These are phyloP conservation scores for Botrytis byssoidea DNA, from an alignment of 2,329 filamentous ascomycete genomes.

Conservation along the genomic window DNA sequence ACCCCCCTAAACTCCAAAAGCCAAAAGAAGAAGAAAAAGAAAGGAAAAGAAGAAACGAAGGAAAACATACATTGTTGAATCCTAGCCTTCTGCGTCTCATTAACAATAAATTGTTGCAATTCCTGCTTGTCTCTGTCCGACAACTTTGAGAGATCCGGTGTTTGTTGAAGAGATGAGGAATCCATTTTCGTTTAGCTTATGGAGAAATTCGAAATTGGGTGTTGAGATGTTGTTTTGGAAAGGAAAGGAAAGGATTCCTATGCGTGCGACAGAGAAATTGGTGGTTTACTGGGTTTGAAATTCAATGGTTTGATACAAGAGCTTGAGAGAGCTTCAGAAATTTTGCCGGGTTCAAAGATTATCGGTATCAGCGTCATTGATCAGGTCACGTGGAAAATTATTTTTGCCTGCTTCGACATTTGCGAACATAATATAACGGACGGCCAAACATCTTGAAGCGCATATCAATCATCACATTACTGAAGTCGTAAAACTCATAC, in stretches of 20 bases:
- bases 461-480: neutral
- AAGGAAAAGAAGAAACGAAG: neutral
- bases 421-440: neutral
- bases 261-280: neutral
- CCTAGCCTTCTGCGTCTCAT: slow-evolving; percentile 81
- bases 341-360: slow-evolving; percentile 1
- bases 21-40: neutral
- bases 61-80: slow-evolving; percentile 50
- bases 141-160: slow-evolving; percentile 66
- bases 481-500: neutral
- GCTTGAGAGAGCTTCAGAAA: slow-evolving; percentile 4
- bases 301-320: neutral
- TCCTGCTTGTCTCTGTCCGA: slow-evolving; percentile 81
- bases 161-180: slow-evolving; percentile 28
- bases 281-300: neutral
- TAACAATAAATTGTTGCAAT: slow-evolving; percentile 79
- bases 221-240: neutral
- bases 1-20: neutral
- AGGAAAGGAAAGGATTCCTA: neutral
- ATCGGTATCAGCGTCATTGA: slow-evolving; percentile 10
- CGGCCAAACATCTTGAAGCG: neutral
- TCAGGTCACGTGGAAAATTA: neutral
- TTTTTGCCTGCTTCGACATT: no score
- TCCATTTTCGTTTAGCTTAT: slow-evolving; percentile 39
- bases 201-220: slow-evolving; percentile 31